Evolutionary conservation across 1,139 yeast species (phyloP).

Genomic region (Nadsonia commutata): DNA sequence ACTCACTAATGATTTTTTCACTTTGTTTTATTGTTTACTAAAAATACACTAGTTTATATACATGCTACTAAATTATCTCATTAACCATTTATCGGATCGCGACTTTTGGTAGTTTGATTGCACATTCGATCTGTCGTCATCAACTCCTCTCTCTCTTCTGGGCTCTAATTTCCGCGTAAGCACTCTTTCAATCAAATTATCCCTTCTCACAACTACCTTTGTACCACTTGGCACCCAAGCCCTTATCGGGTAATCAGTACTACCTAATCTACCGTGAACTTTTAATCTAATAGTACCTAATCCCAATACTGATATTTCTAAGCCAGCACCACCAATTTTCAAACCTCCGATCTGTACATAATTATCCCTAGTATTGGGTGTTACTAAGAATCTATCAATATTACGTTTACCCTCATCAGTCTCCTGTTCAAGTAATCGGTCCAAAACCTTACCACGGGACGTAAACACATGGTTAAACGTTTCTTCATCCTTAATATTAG

Average conservation of each 20-base stretch:
- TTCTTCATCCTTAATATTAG: slow-evolving; percentile 27
- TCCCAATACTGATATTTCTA: slow-evolving; percentile 8
- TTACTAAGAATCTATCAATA: slow-evolving; percentile 6
- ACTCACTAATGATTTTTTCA: too few species aligned
- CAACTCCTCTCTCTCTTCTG: too few species aligned
- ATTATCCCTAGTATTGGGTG: not conserved
- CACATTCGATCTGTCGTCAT: too few species aligned
- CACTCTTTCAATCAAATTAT: not conserved
- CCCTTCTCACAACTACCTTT: not conserved
- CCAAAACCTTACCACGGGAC: slow-evolving; percentile 22
- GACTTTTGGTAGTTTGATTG: too few species aligned
- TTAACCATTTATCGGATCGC: too few species aligned
- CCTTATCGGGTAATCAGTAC: not conserved
- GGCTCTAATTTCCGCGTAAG: too few species aligned
- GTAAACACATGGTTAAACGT: slow-evolving; percentile 17
- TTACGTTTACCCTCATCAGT: slow-evolving; percentile 3
- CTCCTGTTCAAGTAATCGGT: slow-evolving; percentile 4
- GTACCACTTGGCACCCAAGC: not conserved
- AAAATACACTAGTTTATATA: too few species aligned
- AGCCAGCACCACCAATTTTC: slow-evolving; percentile 5
- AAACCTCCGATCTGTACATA: slow-evolving; percentile 3
- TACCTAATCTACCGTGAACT: not conserved
- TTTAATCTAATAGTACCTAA: slow-evolving; percentile 2
- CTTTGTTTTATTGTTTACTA: too few species aligned
- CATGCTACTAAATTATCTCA: too few species aligned